Conservation (phyloP, 1,284 basidiomycete genomes). For the Pholiota adiposa region DNA sequence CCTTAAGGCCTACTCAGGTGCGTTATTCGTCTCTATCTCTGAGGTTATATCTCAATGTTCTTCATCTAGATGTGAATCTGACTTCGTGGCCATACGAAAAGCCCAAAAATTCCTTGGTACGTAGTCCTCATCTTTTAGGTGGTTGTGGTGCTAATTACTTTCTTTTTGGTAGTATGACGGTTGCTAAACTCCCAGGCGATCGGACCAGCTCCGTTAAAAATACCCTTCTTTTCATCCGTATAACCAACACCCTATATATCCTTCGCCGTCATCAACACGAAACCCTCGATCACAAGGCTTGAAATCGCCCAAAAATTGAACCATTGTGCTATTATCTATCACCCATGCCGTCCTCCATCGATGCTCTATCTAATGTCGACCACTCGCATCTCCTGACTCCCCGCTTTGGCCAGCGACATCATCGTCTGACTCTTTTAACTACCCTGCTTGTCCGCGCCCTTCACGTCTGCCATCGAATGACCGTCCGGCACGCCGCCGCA, state of each 20-base stretch:
- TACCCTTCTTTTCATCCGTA: neutral
- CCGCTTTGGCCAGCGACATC: neutral
- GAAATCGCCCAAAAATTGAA: neutral
- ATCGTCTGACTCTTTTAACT: neutral
- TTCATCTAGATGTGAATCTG: conserved; percentile 34
- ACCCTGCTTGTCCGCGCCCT: neutral
- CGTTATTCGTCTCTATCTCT: conserved; percentile 24
- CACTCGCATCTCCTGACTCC: no score
- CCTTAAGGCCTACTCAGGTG: conserved; percentile 48
- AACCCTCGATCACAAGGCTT: neutral
- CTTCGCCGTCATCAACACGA: neutral
- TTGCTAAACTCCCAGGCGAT: neutral
- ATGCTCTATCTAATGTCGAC: neutral
- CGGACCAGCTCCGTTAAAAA: neutral
- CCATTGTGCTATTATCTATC: conserved; percentile 1
- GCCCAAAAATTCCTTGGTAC: conserved; percentile 37
- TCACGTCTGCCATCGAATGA: conserved; percentile 2
- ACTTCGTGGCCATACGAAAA: conserved; percentile 38
- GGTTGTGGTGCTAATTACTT: neutral
- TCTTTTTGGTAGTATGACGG: conserved; percentile 6
- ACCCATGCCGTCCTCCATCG: neutral
- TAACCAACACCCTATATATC: conserved; percentile 7
- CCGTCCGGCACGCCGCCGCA: conserved; percentile 1
- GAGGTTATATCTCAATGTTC: neutral
- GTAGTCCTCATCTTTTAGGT: conserved; percentile 9